Base-by-base conservation (phyloP, 768 basidiomycete genomes). In the Tubosaeta sp. region DNA sequence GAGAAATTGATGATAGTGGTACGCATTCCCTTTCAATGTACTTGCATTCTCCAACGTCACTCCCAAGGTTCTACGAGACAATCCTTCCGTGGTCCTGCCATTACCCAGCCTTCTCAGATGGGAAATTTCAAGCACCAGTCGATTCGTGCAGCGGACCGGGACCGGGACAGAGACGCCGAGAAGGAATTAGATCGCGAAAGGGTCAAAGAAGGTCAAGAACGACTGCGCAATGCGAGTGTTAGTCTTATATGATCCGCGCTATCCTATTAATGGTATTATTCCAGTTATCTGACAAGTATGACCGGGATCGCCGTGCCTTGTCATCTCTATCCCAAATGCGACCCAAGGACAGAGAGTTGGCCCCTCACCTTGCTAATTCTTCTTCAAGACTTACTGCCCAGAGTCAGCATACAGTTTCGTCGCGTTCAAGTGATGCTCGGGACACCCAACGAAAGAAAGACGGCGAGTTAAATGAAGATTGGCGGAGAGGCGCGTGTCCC, bases 51-150 rank as follows among this genome's bases (percentile, higher is more conserved):
- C 48, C 54, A 27, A 63, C 34, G 2, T 24, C 32, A 22, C 42
- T 31, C 38, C 79, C 80, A 83, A 69, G 68, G 76, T 46, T 68
- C 81, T 40, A 62, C 80, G 11, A 78, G 90, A 51, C 79, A 86
- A 22, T 76, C 82, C 7, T 91, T 90, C 63, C 81, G 87, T 27
- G 78, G 87, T 12, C 75, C 69, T 13, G 56, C 69, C 22, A 59
- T 87, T 44, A 80, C 87, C 22, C 90, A 93, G 60, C 87, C 89
- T 24, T 89, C 90, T 31, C 90, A 92, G 71, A 93, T 93, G 90
- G 90, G 90, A 43, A 91, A 90, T 64, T 93, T 93, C 69, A 88
- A 90, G 64, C 90, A 92, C 61, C 90, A 93, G 58, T 89, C 90
- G 11, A 70, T 86, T 59, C 86, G 88, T 47, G 73, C 80, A 14